Base-by-base conservation (phyloP, 345 rosid species). In the Populus alba region DNA sequence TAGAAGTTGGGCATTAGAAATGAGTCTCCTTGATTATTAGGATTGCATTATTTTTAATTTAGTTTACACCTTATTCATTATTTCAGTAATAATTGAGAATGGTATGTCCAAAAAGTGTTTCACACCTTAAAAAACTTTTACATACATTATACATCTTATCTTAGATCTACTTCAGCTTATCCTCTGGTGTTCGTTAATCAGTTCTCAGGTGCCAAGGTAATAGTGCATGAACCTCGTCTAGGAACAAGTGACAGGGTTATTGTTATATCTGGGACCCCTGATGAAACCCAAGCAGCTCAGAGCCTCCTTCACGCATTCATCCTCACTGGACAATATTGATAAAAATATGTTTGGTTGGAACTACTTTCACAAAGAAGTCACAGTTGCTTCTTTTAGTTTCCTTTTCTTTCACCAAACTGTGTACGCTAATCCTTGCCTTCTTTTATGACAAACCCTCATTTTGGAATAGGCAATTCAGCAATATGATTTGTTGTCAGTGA, bases 201-300 rank as follows among this genome's bases (percentile, higher is more conserved):
- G 99, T 91, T 92, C 74, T 96, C 99, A 74, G 98, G 99, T 77
- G 99, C 99, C 73, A 94, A 93, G 78, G 97, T 94, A 83, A 83
- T 85, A 47, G 89, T 96, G 85, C 97, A 90, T 66, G 97, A 96
- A 84, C 91, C 94, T 85, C 82, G 73, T 75, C 69, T 82, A 71
- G 98, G 94, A 85, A 85, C 92, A 85, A 86, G 85, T 78, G 97
- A 94, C 86, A 86, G 94, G 87, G 88, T 91, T 83, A 73, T 94
- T 71, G 97, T 96, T 80, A 94, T 96, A 81, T 92, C 97, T 65
- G 99, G 99, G 78, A 89, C 97, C 53, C 97, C 98, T 23, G 97
- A 96, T 84, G 90, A 94, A 92, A 90, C 97, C 74, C 98, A 89
- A 75, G 95, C 95, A 53, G 99, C 98, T 76, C 98, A 96, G 86